Percentiles rank a stretch among this genome's conserved stretches.
Evolutionary conservation across 139 green algal species (phyloP).

Genomic region (Gonium pectorale): DNA sequence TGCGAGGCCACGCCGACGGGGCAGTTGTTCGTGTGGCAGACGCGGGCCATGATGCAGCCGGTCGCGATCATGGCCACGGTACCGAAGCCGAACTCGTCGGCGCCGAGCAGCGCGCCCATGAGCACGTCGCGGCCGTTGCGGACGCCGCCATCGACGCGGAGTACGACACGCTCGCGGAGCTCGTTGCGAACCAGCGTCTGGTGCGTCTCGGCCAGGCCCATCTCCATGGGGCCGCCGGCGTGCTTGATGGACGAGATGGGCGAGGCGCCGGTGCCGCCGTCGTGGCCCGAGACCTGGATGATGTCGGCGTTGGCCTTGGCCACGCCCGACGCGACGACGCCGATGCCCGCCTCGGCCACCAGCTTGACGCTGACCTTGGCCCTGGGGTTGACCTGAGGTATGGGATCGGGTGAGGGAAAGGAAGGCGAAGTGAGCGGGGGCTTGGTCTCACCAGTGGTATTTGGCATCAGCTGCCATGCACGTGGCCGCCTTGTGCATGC

Average conservation of each 20-base stretch:
- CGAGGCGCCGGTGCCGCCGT: constrained; percentile 97
- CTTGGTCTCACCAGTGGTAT: too few species aligned
- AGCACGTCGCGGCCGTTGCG: constrained; percentile 94
- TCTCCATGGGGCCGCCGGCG: constrained; percentile 96
- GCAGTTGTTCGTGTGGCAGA: constrained; percentile 99
- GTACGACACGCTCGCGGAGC: constrained; percentile 93
- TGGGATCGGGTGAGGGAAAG: neutral
- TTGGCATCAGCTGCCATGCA: too few species aligned
- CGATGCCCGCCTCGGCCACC: constrained; percentile 98
- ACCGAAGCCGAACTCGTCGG: constrained; percentile 98
- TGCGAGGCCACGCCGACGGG: constrained; percentile 97
- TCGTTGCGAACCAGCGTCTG: constrained; percentile 90
- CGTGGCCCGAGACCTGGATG: constrained; percentile 97
- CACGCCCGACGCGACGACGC: constrained; percentile 95
- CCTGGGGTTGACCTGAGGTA: constrained; percentile 77
- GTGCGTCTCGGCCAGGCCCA: constrained; percentile 92
- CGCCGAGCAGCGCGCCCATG: constrained; percentile 90
- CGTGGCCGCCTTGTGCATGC: too few species aligned
- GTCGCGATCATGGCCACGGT: constrained; percentile 98
- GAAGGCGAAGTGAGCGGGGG: too few species aligned
- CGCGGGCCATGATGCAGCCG: constrained; percentile 99
- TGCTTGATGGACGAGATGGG: constrained; percentile 99
- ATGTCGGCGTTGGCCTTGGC: constrained; percentile 99
- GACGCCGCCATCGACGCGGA: constrained; percentile 96
- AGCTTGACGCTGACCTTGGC: constrained; percentile 98